These are phyloP conservation scores for Backusella mclennaniae DNA, from an alignment of 192 early-diverging fungal genomes.

Conservation along the genomic window DNA sequence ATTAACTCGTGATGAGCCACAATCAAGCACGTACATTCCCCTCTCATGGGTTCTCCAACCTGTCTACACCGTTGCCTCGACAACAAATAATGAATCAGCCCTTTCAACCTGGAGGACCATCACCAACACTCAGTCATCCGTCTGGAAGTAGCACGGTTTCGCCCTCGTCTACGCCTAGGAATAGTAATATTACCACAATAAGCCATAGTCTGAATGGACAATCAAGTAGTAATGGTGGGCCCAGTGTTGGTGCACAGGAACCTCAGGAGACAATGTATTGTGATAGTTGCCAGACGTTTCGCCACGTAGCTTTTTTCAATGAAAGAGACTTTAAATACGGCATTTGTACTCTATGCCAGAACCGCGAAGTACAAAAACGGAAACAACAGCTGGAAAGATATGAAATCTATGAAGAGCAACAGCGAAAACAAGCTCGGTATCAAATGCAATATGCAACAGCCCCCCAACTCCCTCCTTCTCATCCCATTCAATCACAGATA, in stretches of 20 bases:
- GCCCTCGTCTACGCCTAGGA: neutral
- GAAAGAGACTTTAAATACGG: conserved; percentile 16
- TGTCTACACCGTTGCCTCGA: neutral
- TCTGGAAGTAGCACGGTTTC: neutral
- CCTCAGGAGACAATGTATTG: conserved; percentile 12
- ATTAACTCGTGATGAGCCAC: neutral
- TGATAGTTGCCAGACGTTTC: conserved; percentile 19
- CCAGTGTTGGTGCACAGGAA: neutral
- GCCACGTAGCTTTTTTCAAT: neutral
- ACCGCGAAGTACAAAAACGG: conserved; percentile 10
- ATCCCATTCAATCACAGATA: conserved; percentile 12
- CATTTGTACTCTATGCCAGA: conserved; percentile 10
- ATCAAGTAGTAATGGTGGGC: neutral
- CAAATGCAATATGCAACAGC: conserved; percentile 16
- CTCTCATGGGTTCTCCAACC: neutral
- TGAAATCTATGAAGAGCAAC: conserved; percentile 19
- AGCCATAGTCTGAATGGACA: neutral
- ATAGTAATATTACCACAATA: neutral
- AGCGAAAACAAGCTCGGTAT: conserved; percentile 13
- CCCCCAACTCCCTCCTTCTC: conserved; percentile 6
- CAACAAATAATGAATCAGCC: conserved; percentile 1
- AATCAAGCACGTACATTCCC: conserved; percentile 7
- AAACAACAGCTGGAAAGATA: conserved; percentile 15
- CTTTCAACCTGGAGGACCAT: neutral
- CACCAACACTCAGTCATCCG: neutral